Conservation (phyloP, 2,329 filamentous ascomycete genomes). For the Apiospora aurea region DNA sequence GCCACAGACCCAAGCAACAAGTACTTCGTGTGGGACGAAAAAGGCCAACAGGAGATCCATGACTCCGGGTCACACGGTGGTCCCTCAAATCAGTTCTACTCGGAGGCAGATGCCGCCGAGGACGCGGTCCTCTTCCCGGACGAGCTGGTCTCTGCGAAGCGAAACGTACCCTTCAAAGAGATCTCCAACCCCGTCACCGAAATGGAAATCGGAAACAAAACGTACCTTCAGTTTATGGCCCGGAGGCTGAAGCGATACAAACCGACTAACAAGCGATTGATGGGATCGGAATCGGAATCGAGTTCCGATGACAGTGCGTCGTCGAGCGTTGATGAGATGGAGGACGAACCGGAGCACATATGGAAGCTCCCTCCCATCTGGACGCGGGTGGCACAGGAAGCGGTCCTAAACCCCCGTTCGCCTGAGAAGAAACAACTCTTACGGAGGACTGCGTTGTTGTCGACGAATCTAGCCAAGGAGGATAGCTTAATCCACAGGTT, state of each 20-base stretch:
- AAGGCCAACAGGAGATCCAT: background rate
- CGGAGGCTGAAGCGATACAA: conserved; percentile 23
- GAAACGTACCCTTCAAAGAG: conserved; percentile 37
- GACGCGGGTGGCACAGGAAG: background rate
- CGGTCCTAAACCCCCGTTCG: conserved; percentile 25
- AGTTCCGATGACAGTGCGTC: conserved; percentile 17
- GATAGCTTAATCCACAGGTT: conserved; percentile 25
- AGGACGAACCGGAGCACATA: conserved; percentile 26
- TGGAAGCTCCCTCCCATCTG: conserved; percentile 32
- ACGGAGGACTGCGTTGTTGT: conserved; percentile 31
- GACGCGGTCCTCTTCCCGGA: conserved; percentile 64
- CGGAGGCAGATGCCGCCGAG: conserved; percentile 39
- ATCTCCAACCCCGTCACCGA: conserved; percentile 38
- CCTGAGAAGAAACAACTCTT: conserved; percentile 29
- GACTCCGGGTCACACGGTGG: background rate
- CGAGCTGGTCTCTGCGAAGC: conserved; percentile 51
- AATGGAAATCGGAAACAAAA: conserved; percentile 32
- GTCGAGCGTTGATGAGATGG: conserved; percentile 23
- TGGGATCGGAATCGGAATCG: background rate
- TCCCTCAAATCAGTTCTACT: conserved; percentile 36
- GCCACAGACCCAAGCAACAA: conserved; percentile 29
- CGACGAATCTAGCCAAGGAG: conserved; percentile 4
- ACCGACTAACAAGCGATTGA: background rate
- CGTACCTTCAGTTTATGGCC: conserved; percentile 31
- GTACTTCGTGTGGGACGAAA: conserved; percentile 22